Evolutionary conservation across 1,139 yeast species (phyloP), one percentile per base, ranked within the genome.

Genomic region (Meyerozyma carpophila): DNA sequence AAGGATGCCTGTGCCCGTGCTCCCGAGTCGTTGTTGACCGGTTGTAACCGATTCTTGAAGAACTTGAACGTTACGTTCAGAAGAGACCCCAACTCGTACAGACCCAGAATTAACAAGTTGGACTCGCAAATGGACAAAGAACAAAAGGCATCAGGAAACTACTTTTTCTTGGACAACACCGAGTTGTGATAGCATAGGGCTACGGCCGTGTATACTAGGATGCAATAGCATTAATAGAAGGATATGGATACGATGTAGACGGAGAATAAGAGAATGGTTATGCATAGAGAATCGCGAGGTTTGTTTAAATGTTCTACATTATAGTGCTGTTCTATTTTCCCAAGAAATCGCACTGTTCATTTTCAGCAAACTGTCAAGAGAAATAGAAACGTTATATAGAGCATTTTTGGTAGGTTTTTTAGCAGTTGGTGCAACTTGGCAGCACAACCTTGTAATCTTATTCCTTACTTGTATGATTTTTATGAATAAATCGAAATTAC

Each of bases 41-140:
- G 99, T 58, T 93, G 98, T 79, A 93, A 93, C 79, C 77, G 84
- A 62, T 93, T 93, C 82, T 82, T 93, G 75, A 91, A 91, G 82
- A 91, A 90, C 68, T 81, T 93, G 75, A 89, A 93, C 58, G 98
- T 94, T 53, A 94, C 98, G 7, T 93, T 93, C 75, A 87, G 99
- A 82, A 88, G 98, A 76, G 99, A 93, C 73, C 98, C 98, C 59
- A 88, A 83, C 64, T 88, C 96, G 46, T 93, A 79, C 79, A 84
- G 99, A 74, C 98, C 98, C 60, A 86, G 99, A 81, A 93, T 93
- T 67, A 93, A 93, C 76, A 93, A 93, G 73, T 73, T 87, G 62
- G 98, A 87, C 63, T 91, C 98, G 46, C 98, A 93, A 77, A 89
- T 93, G 96, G 98, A 93, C 68, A 91, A 85, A 71, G 98, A 93